Base-by-base conservation (phyloP, 495 filamentous ascomycete species). In the Umbilicaria muhlenbergii region DNA sequence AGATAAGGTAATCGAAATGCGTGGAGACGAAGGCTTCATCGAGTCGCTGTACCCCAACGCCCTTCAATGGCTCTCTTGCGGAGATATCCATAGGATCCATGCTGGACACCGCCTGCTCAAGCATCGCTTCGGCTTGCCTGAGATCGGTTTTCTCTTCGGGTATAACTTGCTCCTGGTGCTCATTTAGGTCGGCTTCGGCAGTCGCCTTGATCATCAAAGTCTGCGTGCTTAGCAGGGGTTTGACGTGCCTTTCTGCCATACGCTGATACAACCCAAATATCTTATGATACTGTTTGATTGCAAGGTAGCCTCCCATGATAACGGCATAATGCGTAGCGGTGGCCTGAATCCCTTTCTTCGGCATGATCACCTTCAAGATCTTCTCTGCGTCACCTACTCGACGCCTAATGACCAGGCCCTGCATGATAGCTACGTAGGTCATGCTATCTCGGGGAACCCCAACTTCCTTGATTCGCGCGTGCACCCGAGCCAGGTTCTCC, bases 351-450 rank as follows among this genome's bases (percentile, higher is more conserved):
- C 69, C 62, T 6, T 67, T 65, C 15, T 73, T 62, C 45, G 63
- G 68, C 51, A 87, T 67, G 16, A 81, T 69, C 0, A 62, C 58
- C 17, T 64, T 58, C 24, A 95, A 63, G 34, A 91, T 76, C 36
- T 65, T 64, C 21, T 73, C 66, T 3, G 88, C 91, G 47, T 71
- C 68, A 41, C 77, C 68, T 10, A 82, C 67, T 52, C 78, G 73
- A 6, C 69, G 62, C 41, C 71, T 60, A 42, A 80, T 54, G 6
- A 69, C 64, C 21, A 93, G 63, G n/a, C 73, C 73, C 39, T 78
- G 69, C 59, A 95, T 80, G 32, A 92, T 59, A 45, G 80, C 73
- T 28, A 69, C 72, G 58, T 88, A 89, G 7, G 89, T 89, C 54
- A 73, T 70, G 13, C 62, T 62, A 58, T 92, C 71, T 42, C 77